Evolutionary conservation across 2,329 filamentous ascomycete genomes (phyloP), one percentile per base, ranked within the genome.

Genomic region (Fusarium setosum): DNA sequence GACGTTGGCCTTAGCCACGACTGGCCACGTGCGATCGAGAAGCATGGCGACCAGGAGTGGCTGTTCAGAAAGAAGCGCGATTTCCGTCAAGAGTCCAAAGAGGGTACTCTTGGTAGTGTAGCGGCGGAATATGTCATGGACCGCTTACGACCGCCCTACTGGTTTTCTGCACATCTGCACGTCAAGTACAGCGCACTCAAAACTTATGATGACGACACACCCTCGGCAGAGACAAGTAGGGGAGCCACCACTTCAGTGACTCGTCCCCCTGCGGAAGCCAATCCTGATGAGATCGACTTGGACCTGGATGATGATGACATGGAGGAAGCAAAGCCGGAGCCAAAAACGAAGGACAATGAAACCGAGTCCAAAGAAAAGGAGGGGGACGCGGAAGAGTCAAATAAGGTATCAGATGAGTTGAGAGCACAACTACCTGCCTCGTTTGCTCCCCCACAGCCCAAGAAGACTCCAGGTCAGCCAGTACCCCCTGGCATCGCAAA

Each of bases 161-260:
- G 96, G 96, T 97, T 98, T 75, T 91, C 92, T 34, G 96, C 94
- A 4, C 96, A 99, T 78, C 79, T 98, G 80, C 96, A 99, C 77
- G 90, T 92, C 81, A 96, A 95, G 74, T 98, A 91, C 75, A 79
- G 90, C 1, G 96, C 94, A 1, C 76, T 88, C 64, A 90, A 86
- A 74, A 80, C 65, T n/a, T 90, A 88, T 45, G 72, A 89, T 63
- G 75, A 77, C 15, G 72, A 80, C 13, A 72, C 73, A 23, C 21
- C 40, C 31, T 38, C 56, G 11, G 42, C 38, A 5, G 69, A 71
- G 21, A n/a, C 64, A 7, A 54, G 57, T 15, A 41, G 58, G 32
- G 26, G 32, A n/a, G 26, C 48, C 23, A 24, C 59, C 9, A 5
- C 49, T 11, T 21, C 62, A 15, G 57, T 45, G 6, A 38, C 52